These are phyloP conservation scores for Microcyclospora pomicola DNA, from an alignment of 2,329 filamentous ascomycete genomes.

Conservation along the genomic window DNA sequence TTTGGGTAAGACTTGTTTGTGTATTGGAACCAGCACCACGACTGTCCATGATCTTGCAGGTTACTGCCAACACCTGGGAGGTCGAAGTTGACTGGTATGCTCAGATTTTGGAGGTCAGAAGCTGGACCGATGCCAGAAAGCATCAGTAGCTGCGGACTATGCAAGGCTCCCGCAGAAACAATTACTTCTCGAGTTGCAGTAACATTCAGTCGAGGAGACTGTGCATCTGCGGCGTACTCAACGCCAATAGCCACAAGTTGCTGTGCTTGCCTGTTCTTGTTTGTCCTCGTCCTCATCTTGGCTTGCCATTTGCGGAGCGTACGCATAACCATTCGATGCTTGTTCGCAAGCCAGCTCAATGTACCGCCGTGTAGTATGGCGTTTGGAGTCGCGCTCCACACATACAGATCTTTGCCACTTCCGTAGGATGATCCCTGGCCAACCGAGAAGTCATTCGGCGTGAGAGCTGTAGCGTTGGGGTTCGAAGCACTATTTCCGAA, in stretches of 20 bases:
- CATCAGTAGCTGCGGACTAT: slow-evolving; percentile 20
- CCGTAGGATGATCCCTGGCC: slow-evolving; percentile 9
- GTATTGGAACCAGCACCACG: slow-evolving; percentile 14
- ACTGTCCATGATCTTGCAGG: slow-evolving; percentile 41
- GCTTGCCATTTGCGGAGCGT: neutral
- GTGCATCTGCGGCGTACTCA: slow-evolving; percentile 12
- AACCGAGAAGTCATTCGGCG: slow-evolving; percentile 2
- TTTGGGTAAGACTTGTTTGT: slow-evolving; percentile 8
- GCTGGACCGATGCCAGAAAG: slow-evolving; percentile 43
- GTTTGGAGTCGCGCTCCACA: slow-evolving; percentile 6
- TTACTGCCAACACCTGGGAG: slow-evolving; percentile 51
- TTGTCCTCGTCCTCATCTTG: no score
- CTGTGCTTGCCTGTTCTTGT: neutral
- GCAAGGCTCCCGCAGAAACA: slow-evolving; percentile 17
- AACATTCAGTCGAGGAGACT: slow-evolving; percentile 9
- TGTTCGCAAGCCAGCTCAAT: neutral
- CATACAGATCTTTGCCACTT: slow-evolving; percentile 9
- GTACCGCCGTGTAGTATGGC: neutral
- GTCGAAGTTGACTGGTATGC: slow-evolving; percentile 40
- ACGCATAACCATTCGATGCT: neutral
- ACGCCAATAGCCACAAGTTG: slow-evolving; percentile 8
- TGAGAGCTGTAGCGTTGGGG: slow-evolving; percentile 4
- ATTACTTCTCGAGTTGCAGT: slow-evolving; percentile 17
- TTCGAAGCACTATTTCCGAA: slow-evolving; percentile 12
- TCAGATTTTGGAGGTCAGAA: slow-evolving; percentile 29